Base-by-base conservation (phyloP, 345 rosid genomes). In the Euphorbia lathyris region DNA sequence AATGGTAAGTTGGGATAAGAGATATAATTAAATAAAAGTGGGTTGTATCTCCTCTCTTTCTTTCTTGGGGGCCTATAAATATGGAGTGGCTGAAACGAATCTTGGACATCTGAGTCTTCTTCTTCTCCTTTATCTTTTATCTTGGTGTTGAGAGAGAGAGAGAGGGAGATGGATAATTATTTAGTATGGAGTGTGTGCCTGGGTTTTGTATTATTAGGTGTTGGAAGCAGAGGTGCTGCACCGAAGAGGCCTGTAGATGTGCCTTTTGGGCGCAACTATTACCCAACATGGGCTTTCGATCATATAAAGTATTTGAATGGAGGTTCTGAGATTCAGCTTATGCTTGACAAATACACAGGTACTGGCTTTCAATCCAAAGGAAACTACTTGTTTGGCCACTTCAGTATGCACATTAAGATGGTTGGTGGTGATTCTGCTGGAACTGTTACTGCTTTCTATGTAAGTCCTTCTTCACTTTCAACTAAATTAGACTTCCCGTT, bases 301-400 rank as follows among this genome's bases (percentile, higher is more conserved):
- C 79, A 75, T 66, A 75, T 75, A 66, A 75, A 64, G 42, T 75
- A 75, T 66, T 48, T 69, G 67, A 70, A 75, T 58, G 79, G 71
- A 25, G 79, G 79, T 11, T 26, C 59, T 19, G 74, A 75, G 70
- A 75, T 75, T 75, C 74, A 75, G 74, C 79, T 75, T 12, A 23
- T 11, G 3, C 52, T 75, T 2, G 79, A 75, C 74, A 70, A 75
- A 10, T 75, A 70, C 62, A 75, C 79, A 12, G 79, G 79, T 3
- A 70, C 74, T 36, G 74, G 74, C 16, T 70, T 70, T 17, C 74
- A 70, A 50, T 70, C 74, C 58, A 70, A 70, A 17, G 77, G 77
- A 1, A 50, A 53, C 2, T 74, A 74, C 68, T 55, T 74, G 63
- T 74, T 74, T 56, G 77, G 77, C 9, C 77, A 74, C 72, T 74